Conservation (phyloP, 169 alveolate species). For the Miamiensis avidus region DNA sequence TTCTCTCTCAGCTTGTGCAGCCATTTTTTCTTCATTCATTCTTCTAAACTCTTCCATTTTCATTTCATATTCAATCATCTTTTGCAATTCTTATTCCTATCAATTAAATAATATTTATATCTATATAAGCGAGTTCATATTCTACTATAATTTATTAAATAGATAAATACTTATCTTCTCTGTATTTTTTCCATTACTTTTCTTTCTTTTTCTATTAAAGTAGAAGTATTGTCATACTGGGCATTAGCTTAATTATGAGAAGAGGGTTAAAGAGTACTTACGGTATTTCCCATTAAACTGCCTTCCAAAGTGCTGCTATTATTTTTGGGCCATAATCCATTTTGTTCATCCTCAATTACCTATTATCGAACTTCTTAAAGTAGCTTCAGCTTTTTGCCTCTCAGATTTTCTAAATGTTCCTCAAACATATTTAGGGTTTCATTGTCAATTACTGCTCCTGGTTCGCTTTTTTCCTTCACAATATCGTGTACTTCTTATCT, state of each 20-base stretch:
- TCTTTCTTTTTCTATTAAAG: conserved; percentile 14
- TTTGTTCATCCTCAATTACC: background rate
- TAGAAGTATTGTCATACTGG: background rate
- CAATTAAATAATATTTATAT: background rate
- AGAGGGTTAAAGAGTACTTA: too few species aligned
- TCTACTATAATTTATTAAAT: too few species aligned
- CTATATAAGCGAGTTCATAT: background rate
- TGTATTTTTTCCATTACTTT: conserved; percentile 17
- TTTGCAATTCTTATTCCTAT: conserved; percentile 19
- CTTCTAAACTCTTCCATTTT: conserved; percentile 31
- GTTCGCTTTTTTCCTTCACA: background rate
- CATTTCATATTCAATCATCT: conserved; percentile 32
- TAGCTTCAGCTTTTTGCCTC: conserved; percentile 5
- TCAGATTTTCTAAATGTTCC: conserved; percentile 10
- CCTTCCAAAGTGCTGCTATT: too few species aligned
- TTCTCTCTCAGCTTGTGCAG: conserved; percentile 4
- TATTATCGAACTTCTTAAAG: background rate
- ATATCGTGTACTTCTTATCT: background rate
- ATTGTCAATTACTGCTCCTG: background rate
- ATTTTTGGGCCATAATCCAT: too few species aligned
- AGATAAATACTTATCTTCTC: conserved; percentile 13
- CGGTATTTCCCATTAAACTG: too few species aligned
- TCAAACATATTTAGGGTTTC: conserved; percentile 23
- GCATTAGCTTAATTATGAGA: too few species aligned
- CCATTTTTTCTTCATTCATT: conserved; percentile 12